Evolutionary conservation across 352 stramenopile species (phyloP).

Genomic region (Phytophthora citricola): DNA sequence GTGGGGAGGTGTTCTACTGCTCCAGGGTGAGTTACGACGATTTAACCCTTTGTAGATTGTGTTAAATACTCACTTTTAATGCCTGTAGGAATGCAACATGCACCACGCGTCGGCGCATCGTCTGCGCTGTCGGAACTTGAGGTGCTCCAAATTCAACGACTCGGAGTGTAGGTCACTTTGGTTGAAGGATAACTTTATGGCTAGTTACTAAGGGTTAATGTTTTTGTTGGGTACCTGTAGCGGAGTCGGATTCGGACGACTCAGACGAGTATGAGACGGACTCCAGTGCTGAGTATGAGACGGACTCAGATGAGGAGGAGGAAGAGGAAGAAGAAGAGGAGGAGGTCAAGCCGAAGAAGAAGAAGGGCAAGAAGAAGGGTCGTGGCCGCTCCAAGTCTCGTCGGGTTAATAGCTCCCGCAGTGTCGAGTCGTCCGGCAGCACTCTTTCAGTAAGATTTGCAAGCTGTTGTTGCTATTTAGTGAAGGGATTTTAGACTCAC

Average conservation of each 20-base stretch:
- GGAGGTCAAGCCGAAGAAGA: conserved; percentile 76
- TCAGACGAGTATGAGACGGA: conserved; percentile 80
- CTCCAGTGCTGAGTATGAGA: conserved; percentile 62
- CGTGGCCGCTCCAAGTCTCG: conserved; percentile 40
- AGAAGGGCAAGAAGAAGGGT: conserved; percentile 61
- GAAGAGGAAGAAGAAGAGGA: conserved; percentile 77
- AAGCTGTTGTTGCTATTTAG: not conserved
- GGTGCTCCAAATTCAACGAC: conserved; percentile 91
- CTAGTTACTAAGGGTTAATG: not conserved
- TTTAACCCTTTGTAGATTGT: too few species aligned
- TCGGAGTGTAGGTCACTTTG: conserved; percentile 72
- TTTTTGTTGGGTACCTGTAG: conserved; percentile 30
- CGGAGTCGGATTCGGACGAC: conserved; percentile 79
- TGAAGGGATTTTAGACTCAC: conserved; percentile 15
- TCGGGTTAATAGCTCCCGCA: conserved; percentile 56
- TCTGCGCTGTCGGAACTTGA: conserved; percentile 83
- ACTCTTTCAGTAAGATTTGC: conserved; percentile 35
- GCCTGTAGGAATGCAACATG: conserved; percentile 81
- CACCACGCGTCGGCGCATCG: conserved; percentile 89
- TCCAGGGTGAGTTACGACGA: conserved; percentile 53
- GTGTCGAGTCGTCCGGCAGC: conserved; percentile 44
- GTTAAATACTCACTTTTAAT: not conserved
- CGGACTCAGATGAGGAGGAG: conserved; percentile 59
- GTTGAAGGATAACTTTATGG: too few species aligned
- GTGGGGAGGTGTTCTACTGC: conserved; percentile 89